These are phyloP conservation scores for Polyplosphaeria fusca DNA, from an alignment of 495 filamentous ascomycete genomes.

Conservation along the genomic window DNA sequence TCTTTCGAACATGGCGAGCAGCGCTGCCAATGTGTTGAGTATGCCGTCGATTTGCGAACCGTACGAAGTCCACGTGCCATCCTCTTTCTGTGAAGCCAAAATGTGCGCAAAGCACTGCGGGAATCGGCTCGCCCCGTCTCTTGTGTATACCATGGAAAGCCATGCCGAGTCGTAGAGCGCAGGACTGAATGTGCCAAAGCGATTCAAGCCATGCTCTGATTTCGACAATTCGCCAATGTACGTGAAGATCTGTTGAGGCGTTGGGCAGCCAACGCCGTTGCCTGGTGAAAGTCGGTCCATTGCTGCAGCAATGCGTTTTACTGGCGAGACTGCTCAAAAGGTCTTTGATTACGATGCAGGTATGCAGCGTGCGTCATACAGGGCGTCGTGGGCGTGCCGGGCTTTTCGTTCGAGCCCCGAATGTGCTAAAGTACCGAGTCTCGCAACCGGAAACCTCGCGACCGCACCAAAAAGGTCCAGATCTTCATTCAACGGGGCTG, in stretches of 20 bases:
- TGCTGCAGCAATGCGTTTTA: not conserved
- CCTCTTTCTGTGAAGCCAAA: conserved; percentile 30
- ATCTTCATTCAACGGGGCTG: too few species aligned
- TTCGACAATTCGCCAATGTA: not conserved
- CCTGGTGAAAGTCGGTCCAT: not conserved
- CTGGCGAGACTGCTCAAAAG: not conserved
- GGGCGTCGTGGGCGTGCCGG: not conserved
- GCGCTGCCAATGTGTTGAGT: conserved; percentile 40
- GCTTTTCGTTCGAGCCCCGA: not conserved
- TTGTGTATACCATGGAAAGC: conserved; percentile 43
- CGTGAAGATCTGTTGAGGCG: not conserved
- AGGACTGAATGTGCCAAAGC: not conserved
- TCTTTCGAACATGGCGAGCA: conserved; percentile 37
- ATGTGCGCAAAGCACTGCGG: conserved; percentile 41
- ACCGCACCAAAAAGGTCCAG: not conserved
- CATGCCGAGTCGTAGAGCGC: conserved; percentile 49
- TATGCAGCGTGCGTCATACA: not conserved
- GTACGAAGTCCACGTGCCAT: conserved; percentile 39
- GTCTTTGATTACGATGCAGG: not conserved
- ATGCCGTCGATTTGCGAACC: conserved; percentile 39
- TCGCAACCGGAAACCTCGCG: not conserved
- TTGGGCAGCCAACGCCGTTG: not conserved
- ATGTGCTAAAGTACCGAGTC: too few species aligned
- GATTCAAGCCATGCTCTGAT: not conserved
- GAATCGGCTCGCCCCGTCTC: conserved; percentile 37